Evolutionary conservation across 129 eudicot genomes (phyloP).

Genomic region (Flaveria sonorensis): DNA sequence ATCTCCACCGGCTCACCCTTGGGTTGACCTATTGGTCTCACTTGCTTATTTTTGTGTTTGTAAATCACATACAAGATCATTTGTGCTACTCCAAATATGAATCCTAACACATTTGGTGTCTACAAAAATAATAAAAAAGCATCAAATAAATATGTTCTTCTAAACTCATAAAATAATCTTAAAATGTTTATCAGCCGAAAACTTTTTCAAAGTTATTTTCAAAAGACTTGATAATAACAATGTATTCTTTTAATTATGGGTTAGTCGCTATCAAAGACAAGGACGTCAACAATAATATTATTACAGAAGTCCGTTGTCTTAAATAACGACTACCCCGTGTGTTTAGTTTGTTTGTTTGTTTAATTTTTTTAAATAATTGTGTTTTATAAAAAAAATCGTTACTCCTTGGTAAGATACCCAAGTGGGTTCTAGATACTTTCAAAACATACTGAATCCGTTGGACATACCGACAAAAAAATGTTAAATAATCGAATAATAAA

Average conservation of each 20-base stretch:
- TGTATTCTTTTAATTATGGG: too few relatives aligned
- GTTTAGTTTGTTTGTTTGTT: too few relatives aligned
- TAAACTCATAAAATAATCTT: too few relatives aligned
- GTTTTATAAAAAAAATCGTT: too few relatives aligned
- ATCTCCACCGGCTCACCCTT: not conserved
- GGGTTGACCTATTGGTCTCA: conserved; percentile 30
- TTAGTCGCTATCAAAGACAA: too few relatives aligned
- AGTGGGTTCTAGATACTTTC: not conserved
- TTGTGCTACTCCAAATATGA: conserved; percentile 57
- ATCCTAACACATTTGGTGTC: conserved; percentile 71
- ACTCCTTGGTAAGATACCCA: not conserved
- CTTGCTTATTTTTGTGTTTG: conserved; percentile 39
- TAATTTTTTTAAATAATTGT: too few relatives aligned
- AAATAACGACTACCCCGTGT: too few relatives aligned
- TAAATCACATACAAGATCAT: conserved; percentile 57
- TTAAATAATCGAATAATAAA: not conserved
- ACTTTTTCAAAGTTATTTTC: too few relatives aligned
- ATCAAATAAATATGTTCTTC: not conserved
- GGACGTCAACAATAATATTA: too few relatives aligned
- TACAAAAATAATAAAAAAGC: conserved; percentile 2
- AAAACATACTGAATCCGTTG: not conserved
- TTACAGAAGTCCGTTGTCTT: too few relatives aligned
- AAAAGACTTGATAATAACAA: too few relatives aligned
- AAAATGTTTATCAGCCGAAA: too few relatives aligned
- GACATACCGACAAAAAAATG: not conserved